Evolutionary conservation across 1,139 yeast species (phyloP).

Genomic region (Protomyces lactucae-debilis): DNA sequence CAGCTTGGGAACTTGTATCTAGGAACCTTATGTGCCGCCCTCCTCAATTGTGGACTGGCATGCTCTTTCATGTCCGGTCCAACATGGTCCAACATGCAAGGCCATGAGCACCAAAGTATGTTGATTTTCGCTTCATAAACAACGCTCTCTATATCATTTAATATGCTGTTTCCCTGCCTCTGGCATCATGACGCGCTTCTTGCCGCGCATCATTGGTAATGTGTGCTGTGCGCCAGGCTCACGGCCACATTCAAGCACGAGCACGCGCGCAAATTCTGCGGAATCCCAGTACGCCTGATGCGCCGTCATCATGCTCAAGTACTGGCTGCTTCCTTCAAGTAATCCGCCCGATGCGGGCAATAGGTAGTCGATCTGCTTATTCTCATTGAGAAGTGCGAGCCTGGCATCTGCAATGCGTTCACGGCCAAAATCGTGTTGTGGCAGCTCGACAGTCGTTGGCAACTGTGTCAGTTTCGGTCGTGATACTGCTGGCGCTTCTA

Average conservation of each 20-base stretch:
- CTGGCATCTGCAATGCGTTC: constrained; percentile 37
- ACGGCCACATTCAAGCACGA: constrained; percentile 43
- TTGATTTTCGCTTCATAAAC: too few species aligned
- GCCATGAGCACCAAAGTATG: too few species aligned
- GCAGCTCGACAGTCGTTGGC: constrained; percentile 36
- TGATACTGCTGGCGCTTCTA: background rate
- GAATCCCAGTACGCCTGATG: constrained; percentile 46
- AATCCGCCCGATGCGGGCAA: constrained; percentile 40
- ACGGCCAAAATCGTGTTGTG: constrained; percentile 35
- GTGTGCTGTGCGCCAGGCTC: constrained; percentile 25
- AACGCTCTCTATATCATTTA: too few species aligned
- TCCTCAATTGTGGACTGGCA: too few species aligned
- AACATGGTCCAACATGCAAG: too few species aligned
- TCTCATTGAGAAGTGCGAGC: constrained; percentile 41
- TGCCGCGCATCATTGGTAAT: background rate
- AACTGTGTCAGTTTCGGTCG: constrained; percentile 1
- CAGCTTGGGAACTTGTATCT: too few species aligned
- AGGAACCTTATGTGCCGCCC: too few species aligned
- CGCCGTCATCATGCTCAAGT: constrained; percentile 44
- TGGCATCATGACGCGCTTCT: background rate
- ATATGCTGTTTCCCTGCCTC: background rate
- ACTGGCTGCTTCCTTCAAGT: constrained; percentile 40
- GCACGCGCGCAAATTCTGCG: constrained; percentile 43
- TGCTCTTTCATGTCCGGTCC: too few species aligned
- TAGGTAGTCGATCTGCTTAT: constrained; percentile 45